A percentile compares a stretch with the other conserved stretches of the same genome.
Conservation (phyloP, 305 asterid genomes). For the Fraxinus velutina region DNA sequence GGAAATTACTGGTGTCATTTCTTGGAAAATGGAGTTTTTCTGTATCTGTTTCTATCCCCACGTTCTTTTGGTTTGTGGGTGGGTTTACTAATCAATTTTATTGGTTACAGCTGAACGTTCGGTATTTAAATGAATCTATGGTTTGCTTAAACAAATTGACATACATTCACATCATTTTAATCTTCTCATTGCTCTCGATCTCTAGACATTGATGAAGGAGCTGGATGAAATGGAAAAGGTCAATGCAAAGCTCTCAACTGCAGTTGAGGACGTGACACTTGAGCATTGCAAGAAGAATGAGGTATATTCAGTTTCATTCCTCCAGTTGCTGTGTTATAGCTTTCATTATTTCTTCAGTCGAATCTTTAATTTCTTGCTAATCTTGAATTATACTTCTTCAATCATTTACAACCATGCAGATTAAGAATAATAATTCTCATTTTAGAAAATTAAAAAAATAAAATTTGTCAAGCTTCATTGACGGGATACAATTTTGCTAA, state of each 20-base stretch:
- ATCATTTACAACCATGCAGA: background rate
- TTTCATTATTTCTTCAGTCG: background rate
- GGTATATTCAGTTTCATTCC: constrained; percentile 32
- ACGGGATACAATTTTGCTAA: background rate
- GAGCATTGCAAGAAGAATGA: constrained; percentile 96
- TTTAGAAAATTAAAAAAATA: background rate
- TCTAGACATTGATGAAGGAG: constrained; percentile 81
- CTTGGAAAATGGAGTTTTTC: background rate
- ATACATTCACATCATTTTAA: background rate
- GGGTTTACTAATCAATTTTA: background rate
- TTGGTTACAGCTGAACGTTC: background rate
- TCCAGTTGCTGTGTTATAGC: background rate
- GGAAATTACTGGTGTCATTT: background rate
- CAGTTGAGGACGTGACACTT: constrained; percentile 83
- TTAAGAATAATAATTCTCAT: too few species aligned
- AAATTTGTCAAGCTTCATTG: background rate
- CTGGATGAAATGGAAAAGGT: constrained; percentile 94
- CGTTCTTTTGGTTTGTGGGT: background rate
- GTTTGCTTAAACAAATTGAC: background rate
- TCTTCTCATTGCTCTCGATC: background rate
- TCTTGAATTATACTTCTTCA: background rate
- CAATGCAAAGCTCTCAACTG: constrained; percentile 79
- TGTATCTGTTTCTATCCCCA: background rate
- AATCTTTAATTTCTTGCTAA: background rate
- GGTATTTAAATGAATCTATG: background rate